phyloP scores from a whole-genome alignment of 2,329 filamentous ascomycete genomes.

The Keithomyces neogunnii region DNA sequence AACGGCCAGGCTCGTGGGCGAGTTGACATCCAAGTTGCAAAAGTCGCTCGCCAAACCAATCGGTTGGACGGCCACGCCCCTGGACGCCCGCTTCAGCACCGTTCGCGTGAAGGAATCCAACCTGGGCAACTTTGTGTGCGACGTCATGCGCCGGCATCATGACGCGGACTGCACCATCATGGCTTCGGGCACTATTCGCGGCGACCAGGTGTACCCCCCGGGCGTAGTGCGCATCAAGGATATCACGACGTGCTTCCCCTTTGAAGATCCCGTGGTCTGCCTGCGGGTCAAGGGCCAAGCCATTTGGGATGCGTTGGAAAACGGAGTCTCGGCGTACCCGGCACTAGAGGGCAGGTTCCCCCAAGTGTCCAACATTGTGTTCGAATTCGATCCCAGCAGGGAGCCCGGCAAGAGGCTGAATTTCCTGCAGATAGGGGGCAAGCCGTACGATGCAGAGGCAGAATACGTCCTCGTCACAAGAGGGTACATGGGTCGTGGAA shows the following conservation, averaged over 20 bases:
- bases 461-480: constrained; percentile 70
- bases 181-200: constrained; percentile 77
- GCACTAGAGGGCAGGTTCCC: constrained; percentile 78
- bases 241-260: constrained; percentile 83
- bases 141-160: constrained; percentile 82
- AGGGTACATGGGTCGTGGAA: constrained; percentile 83
- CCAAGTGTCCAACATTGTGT: constrained; percentile 76
- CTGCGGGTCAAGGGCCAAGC: constrained; percentile 63
- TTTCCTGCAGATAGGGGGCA: constrained; percentile 50
- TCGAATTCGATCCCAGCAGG: constrained; percentile 59
- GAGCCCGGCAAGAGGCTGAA: constrained; percentile 55
- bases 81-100: constrained; percentile 81
- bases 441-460: constrained; percentile 51
- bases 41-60: constrained; percentile 73
- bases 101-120: constrained; percentile 74
- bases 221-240: constrained; percentile 72
- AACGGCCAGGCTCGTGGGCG: constrained; percentile 54
- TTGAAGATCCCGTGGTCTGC: constrained; percentile 82
- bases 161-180: constrained; percentile 74
- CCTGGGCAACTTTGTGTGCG: constrained; percentile 82
- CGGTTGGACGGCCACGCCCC: constrained; percentile 71
- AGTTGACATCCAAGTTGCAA: constrained; percentile 64
- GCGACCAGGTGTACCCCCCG: constrained; percentile 80
- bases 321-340: constrained; percentile 71
- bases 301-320: constrained; percentile 74